Evolutionary conservation across 2,329 filamentous ascomycete species (phyloP).

Genomic region (Diaporthe vaccinii): DNA sequence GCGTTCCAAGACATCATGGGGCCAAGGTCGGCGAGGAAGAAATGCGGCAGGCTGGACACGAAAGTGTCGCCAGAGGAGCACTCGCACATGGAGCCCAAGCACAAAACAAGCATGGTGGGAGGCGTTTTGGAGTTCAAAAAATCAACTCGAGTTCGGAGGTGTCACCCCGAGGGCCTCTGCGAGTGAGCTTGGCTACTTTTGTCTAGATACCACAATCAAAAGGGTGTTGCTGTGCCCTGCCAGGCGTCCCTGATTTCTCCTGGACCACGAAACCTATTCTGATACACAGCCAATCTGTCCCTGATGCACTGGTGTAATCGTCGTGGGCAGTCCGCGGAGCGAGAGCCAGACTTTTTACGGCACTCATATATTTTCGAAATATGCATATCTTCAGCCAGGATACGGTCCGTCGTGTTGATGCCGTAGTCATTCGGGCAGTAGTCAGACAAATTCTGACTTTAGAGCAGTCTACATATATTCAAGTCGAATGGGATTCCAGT

Average conservation of each 20-base stretch:
- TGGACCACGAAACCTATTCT: neutral
- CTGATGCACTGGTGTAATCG: neutral
- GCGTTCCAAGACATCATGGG: neutral
- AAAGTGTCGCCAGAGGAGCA: neutral
- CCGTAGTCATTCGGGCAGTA: neutral
- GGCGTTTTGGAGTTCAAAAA: slow-evolving; percentile 45
- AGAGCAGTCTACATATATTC: neutral
- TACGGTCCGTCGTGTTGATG: neutral
- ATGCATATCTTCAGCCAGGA: neutral
- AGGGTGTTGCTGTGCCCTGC: slow-evolving; percentile 3
- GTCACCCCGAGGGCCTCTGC: slow-evolving; percentile 1
- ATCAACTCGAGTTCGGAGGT: neutral
- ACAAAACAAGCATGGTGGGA: slow-evolving; percentile 39
- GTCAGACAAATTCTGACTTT: too few species aligned
- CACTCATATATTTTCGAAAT: neutral
- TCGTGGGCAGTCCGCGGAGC: neutral
- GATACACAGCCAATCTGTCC: neutral
- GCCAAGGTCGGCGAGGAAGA: neutral
- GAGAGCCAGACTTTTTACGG: neutral
- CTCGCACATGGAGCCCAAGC: neutral
- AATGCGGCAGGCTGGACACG: neutral
- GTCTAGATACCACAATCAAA: slow-evolving; percentile 33
- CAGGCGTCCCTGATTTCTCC: neutral
- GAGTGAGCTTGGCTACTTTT: slow-evolving; percentile 12
- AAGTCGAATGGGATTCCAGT: neutral